phyloP scores from a whole-genome alignment of 164 flowering plant genomes.

The Taxillus chinensis region DNA sequence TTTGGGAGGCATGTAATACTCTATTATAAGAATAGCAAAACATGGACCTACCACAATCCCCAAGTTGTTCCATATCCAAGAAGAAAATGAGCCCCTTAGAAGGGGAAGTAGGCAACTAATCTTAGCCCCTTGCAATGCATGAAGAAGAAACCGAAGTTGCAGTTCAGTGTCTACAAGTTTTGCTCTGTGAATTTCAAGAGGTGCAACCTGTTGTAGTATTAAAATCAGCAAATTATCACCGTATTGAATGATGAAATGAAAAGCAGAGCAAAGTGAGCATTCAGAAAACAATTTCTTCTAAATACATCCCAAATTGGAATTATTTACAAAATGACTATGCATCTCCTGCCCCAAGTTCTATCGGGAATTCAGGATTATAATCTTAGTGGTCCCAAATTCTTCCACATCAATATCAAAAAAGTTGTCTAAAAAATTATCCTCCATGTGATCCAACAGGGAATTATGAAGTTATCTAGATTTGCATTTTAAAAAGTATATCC shows the following conservation, averaged over 20 bases:
- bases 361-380: too few relatives aligned
- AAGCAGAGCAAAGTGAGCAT: neutral
- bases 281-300: neutral
- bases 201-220: conserved; percentile 59
- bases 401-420: too few relatives aligned
- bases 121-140: conserved; percentile 46
- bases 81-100: conserved; percentile 60
- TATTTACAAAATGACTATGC: too few relatives aligned
- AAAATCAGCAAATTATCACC: neutral
- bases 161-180: conserved; percentile 63
- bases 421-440: too few relatives aligned
- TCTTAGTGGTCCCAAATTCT: too few relatives aligned
- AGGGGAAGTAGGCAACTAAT: conserved; percentile 41
- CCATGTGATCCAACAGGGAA: too few relatives aligned
- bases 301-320: too few relatives aligned
- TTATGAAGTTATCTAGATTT: too few relatives aligned
- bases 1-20: neutral
- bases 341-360: too few relatives aligned
- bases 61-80: conserved; percentile 67
- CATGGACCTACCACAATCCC: conserved; percentile 51
- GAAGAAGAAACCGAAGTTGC: conserved; percentile 68
- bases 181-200: conserved; percentile 63
- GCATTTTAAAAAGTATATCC: too few relatives aligned
- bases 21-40: neutral
- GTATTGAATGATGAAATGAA: neutral